A percentile compares a stretch with the other conserved stretches of the same genome.
These are phyloP conservation scores for Sambucus nigra DNA, from an alignment of 129 eudicot genomes.

Conservation along the genomic window DNA sequence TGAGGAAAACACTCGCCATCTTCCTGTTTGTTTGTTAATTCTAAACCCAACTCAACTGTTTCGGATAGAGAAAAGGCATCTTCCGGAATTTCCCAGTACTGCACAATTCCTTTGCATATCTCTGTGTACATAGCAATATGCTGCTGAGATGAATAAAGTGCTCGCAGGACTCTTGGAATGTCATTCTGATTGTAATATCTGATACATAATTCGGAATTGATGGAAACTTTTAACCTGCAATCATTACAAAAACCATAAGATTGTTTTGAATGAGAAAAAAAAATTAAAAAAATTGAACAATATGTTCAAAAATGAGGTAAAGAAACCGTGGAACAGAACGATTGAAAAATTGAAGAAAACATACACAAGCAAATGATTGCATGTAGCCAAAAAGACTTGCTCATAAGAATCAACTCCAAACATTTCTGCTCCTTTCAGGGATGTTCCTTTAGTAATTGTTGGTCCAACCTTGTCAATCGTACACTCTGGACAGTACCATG, in stretches of 20 bases:
- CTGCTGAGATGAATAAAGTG: conserved; percentile 42
- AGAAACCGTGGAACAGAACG: not conserved
- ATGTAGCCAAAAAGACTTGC: conserved; percentile 79
- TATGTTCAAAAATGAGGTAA: not conserved
- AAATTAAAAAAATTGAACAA: conserved; percentile 3
- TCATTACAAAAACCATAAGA: conserved; percentile 9
- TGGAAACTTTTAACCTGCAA: conserved; percentile 63
- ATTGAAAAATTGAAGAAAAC: conserved; percentile 23
- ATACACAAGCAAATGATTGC: conserved; percentile 84
- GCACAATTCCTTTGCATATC: conserved; percentile 62
- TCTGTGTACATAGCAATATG: conserved; percentile 41
- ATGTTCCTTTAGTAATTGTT: conserved; percentile 39
- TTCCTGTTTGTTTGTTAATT: conserved; percentile 8
- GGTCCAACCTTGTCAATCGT: conserved; percentile 45
- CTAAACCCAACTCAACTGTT: conserved; percentile 16
- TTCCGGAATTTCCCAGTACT: conserved; percentile 69
- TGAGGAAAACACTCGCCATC: conserved; percentile 11
- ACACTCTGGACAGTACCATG: conserved; percentile 97
- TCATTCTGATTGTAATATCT: conserved; percentile 60
- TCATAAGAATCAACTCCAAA: conserved; percentile 75
- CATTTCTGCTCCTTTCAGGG: conserved; percentile 61
- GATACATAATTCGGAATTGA: conserved; percentile 28
- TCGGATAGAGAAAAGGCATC: conserved; percentile 18
- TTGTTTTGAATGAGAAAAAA: conserved; percentile 6
- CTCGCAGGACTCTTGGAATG: conserved; percentile 40